Base-by-base conservation (phyloP, 106 monocot genomes). In the Dendrobium officinale region DNA sequence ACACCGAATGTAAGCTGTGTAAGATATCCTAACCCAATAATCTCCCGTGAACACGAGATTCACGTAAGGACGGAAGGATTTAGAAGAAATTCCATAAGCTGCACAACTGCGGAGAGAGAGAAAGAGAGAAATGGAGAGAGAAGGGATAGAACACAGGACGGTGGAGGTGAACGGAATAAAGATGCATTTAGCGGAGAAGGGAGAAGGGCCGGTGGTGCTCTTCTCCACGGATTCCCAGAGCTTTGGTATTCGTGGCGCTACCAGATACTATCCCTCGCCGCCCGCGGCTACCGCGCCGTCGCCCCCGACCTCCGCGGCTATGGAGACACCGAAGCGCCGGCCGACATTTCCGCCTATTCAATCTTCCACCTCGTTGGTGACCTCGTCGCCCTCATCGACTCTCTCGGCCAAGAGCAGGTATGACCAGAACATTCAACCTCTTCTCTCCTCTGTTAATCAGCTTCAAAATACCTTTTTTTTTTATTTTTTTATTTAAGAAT, bases 221-320 rank as follows among this genome's bases (percentile, higher is more conserved):
- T 37, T 37, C 51, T 85, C 22, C 85, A 85, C 55, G 88, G 85
- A 0, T 88, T 88, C 80, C 88, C 88, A 2, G 85, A 88, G 82
- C n/a, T 80, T 16, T 88, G 88, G 88, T 88, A 88, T 79, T 45
- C 88, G 2, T 88, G 88, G 88, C 84, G 85, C 77, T 85, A 88
- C 85, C 88, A 88, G 85, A 88, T 88, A 7, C 22, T 15, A 42
- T 75, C 56, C 24, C 82, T 88, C 6, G 85, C 85, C 64, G 77
- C 70, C 5, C 66, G 75, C 4, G 85, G 88, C 78, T 92, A 77
- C 84, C 91, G 72, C 74, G 81, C 87, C 45, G 83, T 92, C 40
- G 91, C 91, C 16, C 88, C 88, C 31, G 91, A 91, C 49, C 91
- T 91, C 77, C 88, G 91, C 73, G 91, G 91, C 31, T 91, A 72